These are phyloP conservation scores for Solanum pimpinellifolium DNA, from an alignment of 257 asterid genomes.

Conservation along the genomic window DNA sequence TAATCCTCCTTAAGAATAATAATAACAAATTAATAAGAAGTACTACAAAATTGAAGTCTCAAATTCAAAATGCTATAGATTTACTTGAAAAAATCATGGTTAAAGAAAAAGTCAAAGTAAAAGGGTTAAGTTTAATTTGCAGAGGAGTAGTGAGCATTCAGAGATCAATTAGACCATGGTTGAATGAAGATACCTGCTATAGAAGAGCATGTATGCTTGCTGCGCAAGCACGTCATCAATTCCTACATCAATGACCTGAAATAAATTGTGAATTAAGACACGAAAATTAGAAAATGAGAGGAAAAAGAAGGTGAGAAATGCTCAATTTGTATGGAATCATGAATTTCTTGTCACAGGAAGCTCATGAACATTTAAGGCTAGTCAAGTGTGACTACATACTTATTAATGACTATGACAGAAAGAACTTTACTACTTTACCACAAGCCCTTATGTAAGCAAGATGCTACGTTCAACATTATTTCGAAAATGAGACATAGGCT, in stretches of 20 bases:
- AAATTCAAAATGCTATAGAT: not conserved
- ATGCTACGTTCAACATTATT: not conserved
- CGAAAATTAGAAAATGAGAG: not conserved
- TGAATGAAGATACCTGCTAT: slow-evolving; percentile 57
- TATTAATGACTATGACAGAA: not conserved
- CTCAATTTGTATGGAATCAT: not conserved
- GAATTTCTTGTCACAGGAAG: not conserved
- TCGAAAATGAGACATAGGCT: not conserved
- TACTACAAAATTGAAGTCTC: not conserved
- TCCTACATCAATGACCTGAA: slow-evolving; percentile 53
- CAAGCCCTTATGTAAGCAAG: not conserved
- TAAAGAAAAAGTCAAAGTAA: not conserved
- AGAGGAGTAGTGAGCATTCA: not conserved
- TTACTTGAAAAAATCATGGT: not conserved
- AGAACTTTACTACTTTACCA: not conserved
- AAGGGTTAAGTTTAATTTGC: not conserved
- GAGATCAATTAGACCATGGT: not conserved
- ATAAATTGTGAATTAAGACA: not conserved
- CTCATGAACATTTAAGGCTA: not conserved
- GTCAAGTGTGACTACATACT: not conserved
- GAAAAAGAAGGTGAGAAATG: not conserved
- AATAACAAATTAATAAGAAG: not conserved
- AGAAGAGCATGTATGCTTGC: slow-evolving; percentile 93
- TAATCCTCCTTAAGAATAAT: not conserved
- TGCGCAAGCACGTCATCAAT: slow-evolving; percentile 80